These are phyloP conservation scores for Aspergillus fischeri DNA, from an alignment of 2,329 filamentous ascomycete species.

Conservation along the genomic window DNA sequence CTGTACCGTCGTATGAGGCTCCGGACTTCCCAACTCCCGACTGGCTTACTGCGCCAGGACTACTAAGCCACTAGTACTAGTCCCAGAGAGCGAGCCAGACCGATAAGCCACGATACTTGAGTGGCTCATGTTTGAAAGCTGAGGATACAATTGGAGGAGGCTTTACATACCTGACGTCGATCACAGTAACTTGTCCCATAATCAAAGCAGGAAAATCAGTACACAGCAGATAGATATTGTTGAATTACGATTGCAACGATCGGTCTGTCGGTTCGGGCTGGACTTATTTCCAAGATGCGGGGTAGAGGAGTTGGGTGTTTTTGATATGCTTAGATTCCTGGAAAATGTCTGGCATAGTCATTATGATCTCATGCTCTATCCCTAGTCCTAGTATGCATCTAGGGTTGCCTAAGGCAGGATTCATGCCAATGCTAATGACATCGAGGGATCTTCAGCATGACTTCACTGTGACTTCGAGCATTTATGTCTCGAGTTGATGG, in stretches of 20 bases:
- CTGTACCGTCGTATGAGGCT: neutral
- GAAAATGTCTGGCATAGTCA: neutral
- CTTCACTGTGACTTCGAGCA: neutral
- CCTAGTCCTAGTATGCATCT: neutral
- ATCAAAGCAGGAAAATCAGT: no score
- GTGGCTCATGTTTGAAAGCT: neutral
- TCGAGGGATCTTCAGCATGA: neutral
- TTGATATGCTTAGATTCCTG: neutral
- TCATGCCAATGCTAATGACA: neutral
- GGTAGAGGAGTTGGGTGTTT: neutral
- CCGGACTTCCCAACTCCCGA: neutral
- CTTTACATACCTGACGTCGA: neutral
- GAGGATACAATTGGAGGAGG: neutral
- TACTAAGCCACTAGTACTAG: neutral
- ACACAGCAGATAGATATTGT: neutral
- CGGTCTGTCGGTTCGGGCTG: no score
- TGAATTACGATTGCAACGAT: neutral
- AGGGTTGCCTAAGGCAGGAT: neutral
- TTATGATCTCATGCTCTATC: neutral
- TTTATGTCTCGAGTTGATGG: neutral
- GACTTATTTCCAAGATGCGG: neutral
- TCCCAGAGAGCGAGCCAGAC: neutral
- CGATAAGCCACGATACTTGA: neutral
- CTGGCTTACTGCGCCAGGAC: neutral
- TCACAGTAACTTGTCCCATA: neutral